These are phyloP conservation scores for Boechera retrofracta DNA, from an alignment of 345 rosid species.

Conservation along the genomic window DNA sequence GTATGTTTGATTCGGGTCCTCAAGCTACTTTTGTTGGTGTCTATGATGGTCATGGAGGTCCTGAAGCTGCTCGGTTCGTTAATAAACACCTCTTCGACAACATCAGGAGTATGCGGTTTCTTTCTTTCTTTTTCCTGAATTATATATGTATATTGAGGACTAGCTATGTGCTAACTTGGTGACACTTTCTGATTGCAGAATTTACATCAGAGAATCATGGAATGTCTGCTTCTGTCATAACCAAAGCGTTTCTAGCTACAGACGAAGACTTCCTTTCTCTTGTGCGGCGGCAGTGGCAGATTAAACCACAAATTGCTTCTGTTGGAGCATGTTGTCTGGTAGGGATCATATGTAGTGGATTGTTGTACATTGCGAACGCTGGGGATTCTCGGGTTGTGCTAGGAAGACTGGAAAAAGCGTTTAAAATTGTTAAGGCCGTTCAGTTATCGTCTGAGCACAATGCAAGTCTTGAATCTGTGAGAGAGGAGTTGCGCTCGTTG, in stretches of 20 bases:
- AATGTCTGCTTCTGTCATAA: constrained; percentile 74
- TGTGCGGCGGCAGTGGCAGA: constrained; percentile 48
- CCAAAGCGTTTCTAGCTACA: constrained; percentile 47
- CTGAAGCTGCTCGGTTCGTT: constrained; percentile 48
- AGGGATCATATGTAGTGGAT: constrained; percentile 59
- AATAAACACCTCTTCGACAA: constrained; percentile 44
- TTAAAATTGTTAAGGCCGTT: constrained; percentile 54
- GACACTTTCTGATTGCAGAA: constrained; percentile 68
- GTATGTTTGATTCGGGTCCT: constrained; percentile 45
- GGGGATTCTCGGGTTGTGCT: constrained; percentile 67
- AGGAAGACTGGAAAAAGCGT: constrained; percentile 53
- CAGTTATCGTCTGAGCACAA: constrained; percentile 62
- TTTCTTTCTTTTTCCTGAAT: neutral
- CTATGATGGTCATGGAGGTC: constrained; percentile 52
- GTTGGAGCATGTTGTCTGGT: constrained; percentile 69
- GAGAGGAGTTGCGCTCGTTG: constrained; percentile 58
- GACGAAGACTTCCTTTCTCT: constrained; percentile 49
- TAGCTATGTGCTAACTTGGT: constrained; percentile 42
- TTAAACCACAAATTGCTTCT: constrained; percentile 64
- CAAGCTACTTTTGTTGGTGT: constrained; percentile 52
- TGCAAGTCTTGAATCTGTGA: constrained; percentile 62
- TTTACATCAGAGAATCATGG: constrained; percentile 77
- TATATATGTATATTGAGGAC: neutral
- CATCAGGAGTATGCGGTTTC: constrained; percentile 37
- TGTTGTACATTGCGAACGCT: constrained; percentile 59